phyloP scores from a whole-genome alignment of 2,329 filamentous ascomycete genomes.

The Stachybotrys elegans region DNA sequence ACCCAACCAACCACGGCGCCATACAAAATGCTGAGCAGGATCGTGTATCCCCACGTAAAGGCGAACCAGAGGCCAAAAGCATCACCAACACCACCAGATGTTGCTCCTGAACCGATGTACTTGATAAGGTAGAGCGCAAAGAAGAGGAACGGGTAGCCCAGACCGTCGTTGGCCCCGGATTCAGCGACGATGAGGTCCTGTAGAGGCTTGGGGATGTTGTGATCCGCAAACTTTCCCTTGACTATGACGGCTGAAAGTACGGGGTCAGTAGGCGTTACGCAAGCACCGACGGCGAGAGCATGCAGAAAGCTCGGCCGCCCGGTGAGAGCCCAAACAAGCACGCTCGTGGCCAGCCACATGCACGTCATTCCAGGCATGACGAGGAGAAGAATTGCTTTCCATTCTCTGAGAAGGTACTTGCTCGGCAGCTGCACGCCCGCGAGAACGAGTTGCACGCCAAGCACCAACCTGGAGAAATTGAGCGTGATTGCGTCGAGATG shows the following conservation, averaged over 20 bases:
- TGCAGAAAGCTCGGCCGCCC: constrained; percentile 70
- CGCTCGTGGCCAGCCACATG: constrained; percentile 83
- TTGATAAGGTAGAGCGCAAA: constrained; percentile 79
- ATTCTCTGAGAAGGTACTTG: constrained; percentile 73
- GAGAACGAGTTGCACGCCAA: constrained; percentile 85
- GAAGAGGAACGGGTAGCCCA: constrained; percentile 86
- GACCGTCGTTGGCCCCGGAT: constrained; percentile 82
- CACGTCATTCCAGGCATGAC: constrained; percentile 78
- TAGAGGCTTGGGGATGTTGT: constrained; percentile 76
- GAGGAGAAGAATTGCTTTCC: constrained; percentile 68
- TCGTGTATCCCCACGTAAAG: constrained; percentile 80
- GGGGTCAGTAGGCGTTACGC: constrained; percentile 54
- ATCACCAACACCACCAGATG: constrained; percentile 53
- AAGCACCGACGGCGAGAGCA: constrained; percentile 74
- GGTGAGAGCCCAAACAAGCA: constrained; percentile 72
- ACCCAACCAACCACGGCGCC: constrained; percentile 75
- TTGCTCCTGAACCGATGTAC: constrained; percentile 58
- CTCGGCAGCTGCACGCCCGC: constrained; percentile 84
- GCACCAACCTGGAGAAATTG: constrained; percentile 79
- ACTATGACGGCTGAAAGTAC: not conserved
- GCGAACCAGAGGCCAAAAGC: constrained; percentile 80
- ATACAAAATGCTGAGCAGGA: constrained; percentile 72
- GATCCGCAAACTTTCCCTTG: constrained; percentile 88
- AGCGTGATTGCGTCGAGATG: too few species aligned
- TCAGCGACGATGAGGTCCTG: constrained; percentile 79